These are phyloP conservation scores for Beauveria australis DNA, from an alignment of 2,329 filamentous ascomycete species.

Conservation along the genomic window DNA sequence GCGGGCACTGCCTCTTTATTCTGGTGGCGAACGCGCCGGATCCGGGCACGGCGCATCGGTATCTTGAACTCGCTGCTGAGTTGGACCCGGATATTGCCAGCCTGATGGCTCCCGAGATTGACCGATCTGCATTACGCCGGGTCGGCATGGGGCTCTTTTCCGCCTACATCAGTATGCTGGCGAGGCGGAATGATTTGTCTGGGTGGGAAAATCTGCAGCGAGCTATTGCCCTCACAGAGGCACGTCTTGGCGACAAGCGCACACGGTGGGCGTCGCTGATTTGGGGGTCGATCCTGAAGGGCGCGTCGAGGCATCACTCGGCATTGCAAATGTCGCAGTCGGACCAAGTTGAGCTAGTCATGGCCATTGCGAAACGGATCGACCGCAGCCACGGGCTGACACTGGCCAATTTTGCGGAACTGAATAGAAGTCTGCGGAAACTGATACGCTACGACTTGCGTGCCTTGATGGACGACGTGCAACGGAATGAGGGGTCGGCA, in stretches of 20 bases:
- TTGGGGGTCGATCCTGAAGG: slow-evolving; percentile 27
- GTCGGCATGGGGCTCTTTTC: slow-evolving; percentile 32
- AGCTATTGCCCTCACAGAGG: slow-evolving; percentile 23
- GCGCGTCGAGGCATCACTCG: slow-evolving; percentile 22
- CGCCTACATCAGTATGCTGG: slow-evolving; percentile 37
- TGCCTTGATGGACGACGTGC: background rate
- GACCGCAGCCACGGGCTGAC: slow-evolving; percentile 18
- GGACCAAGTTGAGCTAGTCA: slow-evolving; percentile 23
- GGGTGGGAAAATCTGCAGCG: slow-evolving; percentile 21
- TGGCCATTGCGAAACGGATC: slow-evolving; percentile 22
- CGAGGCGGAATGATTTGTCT: slow-evolving; percentile 15
- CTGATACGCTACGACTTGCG: slow-evolving; percentile 15
- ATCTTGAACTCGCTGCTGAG: slow-evolving; percentile 37
- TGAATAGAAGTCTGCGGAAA: slow-evolving; percentile 19
- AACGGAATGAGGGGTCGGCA: background rate
- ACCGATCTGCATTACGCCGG: slow-evolving; percentile 16
- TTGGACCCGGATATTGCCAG: slow-evolving; percentile 8
- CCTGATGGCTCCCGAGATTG: slow-evolving; percentile 18
- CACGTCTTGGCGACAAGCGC: slow-evolving; percentile 17
- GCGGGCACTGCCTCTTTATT: slow-evolving; percentile 42
- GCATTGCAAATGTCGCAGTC: slow-evolving; percentile 20
- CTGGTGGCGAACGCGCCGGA: slow-evolving; percentile 46
- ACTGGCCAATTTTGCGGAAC: slow-evolving; percentile 17
- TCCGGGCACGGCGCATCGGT: slow-evolving; percentile 37
- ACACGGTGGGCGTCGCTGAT: slow-evolving; percentile 23